These are phyloP conservation scores for Basipetospora chlamydospora DNA, from an alignment of 2,329 filamentous ascomycete genomes.

Conservation along the genomic window DNA sequence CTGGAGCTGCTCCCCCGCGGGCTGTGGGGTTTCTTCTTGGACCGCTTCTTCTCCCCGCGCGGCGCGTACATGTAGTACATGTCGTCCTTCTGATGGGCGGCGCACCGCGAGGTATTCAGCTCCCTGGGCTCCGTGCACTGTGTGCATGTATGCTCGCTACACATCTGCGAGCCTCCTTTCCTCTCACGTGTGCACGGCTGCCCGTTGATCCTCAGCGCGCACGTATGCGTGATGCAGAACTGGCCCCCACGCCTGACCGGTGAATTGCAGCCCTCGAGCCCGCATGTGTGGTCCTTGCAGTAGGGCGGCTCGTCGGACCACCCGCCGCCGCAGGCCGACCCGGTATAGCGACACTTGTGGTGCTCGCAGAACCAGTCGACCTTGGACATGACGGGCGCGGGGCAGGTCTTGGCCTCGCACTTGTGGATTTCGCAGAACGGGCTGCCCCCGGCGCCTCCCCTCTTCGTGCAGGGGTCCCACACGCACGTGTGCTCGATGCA, in stretches of 20 bases:
- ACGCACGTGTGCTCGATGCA: conserved; percentile 2
- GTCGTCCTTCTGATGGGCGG: not conserved
- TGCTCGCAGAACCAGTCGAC: conserved; percentile 5
- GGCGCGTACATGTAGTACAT: conserved; percentile 1
- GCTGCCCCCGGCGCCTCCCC: not conserved
- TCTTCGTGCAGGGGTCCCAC: conserved; percentile 4
- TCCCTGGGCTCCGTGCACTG: not conserved
- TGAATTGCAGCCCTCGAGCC: not conserved
- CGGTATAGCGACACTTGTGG: conserved; percentile 4
- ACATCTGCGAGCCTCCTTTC: not conserved
- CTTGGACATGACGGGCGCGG: conserved; percentile 2
- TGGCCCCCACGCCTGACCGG: not conserved
- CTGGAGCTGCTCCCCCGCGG: not conserved
- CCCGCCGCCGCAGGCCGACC: not conserved
- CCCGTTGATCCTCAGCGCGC: not conserved
- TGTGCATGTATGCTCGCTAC: not conserved
- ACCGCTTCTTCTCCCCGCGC: not conserved
- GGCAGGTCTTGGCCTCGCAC: not conserved
- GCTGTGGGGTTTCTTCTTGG: not conserved
- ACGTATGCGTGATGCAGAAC: conserved; percentile 1
- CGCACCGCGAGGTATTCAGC: not conserved
- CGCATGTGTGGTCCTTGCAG: conserved; percentile 2
- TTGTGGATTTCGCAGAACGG: conserved; percentile 5
- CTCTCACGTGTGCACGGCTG: not conserved
- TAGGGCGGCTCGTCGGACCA: not conserved